A percentile compares a stretch with the other conserved stretches of the same genome.
These are phyloP conservation scores for Platismatia glauca DNA, from an alignment of 495 filamentous ascomycete genomes.

Conservation along the genomic window DNA sequence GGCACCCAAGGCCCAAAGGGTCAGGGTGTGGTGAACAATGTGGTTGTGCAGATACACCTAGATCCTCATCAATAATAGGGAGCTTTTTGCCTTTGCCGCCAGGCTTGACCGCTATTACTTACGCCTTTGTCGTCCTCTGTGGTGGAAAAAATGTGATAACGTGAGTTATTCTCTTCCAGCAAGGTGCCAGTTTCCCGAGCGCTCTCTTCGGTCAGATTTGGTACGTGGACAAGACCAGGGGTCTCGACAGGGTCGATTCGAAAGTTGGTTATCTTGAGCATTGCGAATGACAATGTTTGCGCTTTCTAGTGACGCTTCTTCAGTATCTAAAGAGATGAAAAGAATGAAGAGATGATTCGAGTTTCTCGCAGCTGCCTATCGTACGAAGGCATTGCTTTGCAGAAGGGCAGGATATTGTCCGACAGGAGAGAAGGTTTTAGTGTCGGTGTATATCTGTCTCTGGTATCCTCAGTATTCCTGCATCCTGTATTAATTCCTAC, in stretches of 20 bases:
- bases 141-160: slow-evolving; percentile 12
- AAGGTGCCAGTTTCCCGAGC: not conserved
- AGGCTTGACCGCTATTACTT: not conserved
- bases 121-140: slow-evolving; percentile 13
- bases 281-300: not conserved
- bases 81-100: not conserved
- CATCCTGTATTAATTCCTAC: no score
- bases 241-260: slow-evolving; percentile 12
- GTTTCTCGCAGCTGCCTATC: no score
- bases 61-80: not conserved
- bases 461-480: no score
- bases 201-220: slow-evolving; percentile 6
- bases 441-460: no score
- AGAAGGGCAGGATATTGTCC: no score
- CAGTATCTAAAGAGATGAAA: no score
- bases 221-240: slow-evolving; percentile 5
- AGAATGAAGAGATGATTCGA: no score
- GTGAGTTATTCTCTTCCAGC: slow-evolving; percentile 8
- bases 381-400: no score
- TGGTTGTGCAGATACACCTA: slow-evolving; percentile 13
- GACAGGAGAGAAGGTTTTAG: no score
- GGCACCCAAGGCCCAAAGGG: slow-evolving; percentile 13
- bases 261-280: slow-evolving; percentile 3
- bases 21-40: slow-evolving; percentile 14
- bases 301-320: no score